These are phyloP conservation scores for Cicer judaicum DNA, from an alignment of 306 rosid species.

Conservation along the genomic window DNA sequence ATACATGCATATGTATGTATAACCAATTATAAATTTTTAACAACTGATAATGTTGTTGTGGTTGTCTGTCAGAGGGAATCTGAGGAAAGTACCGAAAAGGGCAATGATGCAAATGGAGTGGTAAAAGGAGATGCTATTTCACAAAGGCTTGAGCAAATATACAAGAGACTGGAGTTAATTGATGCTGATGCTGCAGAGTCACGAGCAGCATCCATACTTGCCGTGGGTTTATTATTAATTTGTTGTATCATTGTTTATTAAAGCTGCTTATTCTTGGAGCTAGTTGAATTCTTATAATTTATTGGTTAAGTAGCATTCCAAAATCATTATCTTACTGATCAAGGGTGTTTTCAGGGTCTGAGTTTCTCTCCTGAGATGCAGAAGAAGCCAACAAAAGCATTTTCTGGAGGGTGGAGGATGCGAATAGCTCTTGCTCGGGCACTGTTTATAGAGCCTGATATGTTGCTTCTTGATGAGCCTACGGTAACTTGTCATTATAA, in stretches of 20 bases:
- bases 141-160: conserved; percentile 83
- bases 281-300: conserved; percentile 23
- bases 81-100: conserved; percentile 58
- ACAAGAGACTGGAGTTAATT: conserved; percentile 89
- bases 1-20: not conserved
- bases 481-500: conserved; percentile 61
- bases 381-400: conserved; percentile 80
- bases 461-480: conserved; percentile 96
- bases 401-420: conserved; percentile 99
- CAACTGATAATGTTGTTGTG: conserved; percentile 39
- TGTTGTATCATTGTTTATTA: conserved; percentile 33
- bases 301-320: not conserved
- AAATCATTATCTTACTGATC: conserved; percentile 36
- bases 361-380: conserved; percentile 97
- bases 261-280: conserved; percentile 17
- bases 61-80: conserved; percentile 66
- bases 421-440: conserved; percentile 99
- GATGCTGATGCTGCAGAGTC: conserved; percentile 95
- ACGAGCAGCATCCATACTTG: conserved; percentile 97
- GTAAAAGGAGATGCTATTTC: conserved; percentile 62
- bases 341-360: conserved; percentile 70
- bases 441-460: conserved; percentile 89
- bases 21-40: conserved; percentile 11
- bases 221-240: conserved; percentile 64
- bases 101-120: conserved; percentile 49